Conservation (phyloP, 176 grass and related monocot species). For the Carex littledalei region DNA sequence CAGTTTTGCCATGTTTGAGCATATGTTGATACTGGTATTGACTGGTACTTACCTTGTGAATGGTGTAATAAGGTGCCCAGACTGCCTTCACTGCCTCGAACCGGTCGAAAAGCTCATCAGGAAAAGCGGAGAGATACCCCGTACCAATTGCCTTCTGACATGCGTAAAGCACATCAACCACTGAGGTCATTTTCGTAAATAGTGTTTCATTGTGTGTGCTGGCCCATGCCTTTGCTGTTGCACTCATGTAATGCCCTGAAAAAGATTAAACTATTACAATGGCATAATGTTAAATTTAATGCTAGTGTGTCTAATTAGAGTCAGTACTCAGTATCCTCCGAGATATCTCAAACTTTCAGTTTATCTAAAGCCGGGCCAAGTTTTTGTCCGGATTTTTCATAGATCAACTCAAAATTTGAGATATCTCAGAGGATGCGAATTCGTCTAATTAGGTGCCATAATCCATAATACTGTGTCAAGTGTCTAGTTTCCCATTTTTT, state of each 20-base stretch:
- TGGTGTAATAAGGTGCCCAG: conserved; percentile 97
- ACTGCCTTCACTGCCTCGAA: conserved; percentile 75
- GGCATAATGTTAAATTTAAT: not conserved
- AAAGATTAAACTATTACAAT: not conserved
- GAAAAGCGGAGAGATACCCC: conserved; percentile 96
- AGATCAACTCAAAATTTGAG: no score
- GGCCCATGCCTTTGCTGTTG: conserved; percentile 77
- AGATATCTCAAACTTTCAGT: no score
- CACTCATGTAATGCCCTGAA: conserved; percentile 92
- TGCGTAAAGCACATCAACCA: conserved; percentile 51
- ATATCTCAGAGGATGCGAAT: no score
- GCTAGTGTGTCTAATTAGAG: no score
- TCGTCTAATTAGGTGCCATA: not conserved
- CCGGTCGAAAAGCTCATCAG: conserved; percentile 84
- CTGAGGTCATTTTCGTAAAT: conserved; percentile 51
- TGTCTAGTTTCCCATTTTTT: not conserved
- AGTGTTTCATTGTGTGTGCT: conserved; percentile 74
- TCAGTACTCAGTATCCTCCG: no score
- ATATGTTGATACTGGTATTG: not conserved
- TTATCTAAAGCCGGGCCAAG: no score
- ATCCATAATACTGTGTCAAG: not conserved
- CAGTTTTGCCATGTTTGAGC: not conserved
- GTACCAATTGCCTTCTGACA: conserved; percentile 67
- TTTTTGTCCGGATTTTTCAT: no score
- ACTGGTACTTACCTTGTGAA: conserved; percentile 58